Conservation (phyloP, 345 rosid genomes). For the Rhizophora apiculata region DNA sequence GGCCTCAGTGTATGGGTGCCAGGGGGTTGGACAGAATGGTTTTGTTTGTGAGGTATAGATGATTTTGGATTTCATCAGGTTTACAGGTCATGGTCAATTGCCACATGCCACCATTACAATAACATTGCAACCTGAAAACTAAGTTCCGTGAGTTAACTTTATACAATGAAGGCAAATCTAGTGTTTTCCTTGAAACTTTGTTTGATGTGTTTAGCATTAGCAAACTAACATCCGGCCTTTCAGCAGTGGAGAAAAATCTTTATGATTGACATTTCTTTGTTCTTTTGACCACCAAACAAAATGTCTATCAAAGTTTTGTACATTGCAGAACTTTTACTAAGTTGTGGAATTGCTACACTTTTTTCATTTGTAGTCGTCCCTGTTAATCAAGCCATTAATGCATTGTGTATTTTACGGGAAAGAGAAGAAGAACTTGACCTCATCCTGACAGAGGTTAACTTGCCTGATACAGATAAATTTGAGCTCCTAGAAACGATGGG, state of each 20-base stretch:
- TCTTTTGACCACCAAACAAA: not conserved
- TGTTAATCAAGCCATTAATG: slow-evolving; percentile 37
- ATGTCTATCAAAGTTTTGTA: not conserved
- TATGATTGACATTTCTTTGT: not conserved
- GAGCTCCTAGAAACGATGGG: slow-evolving; percentile 44
- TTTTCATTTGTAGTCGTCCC: slow-evolving; percentile 37
- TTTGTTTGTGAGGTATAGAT: no score
- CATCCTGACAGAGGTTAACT: slow-evolving; percentile 40
- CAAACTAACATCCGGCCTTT: no score
- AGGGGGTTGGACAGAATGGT: no score
- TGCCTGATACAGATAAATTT: slow-evolving; percentile 49
- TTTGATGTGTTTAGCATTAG: no score
- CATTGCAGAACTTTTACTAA: not conserved
- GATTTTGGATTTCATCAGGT: no score
- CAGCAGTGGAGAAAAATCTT: not conserved
- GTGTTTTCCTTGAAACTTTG: no score
- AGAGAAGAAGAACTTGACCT: slow-evolving; percentile 34
- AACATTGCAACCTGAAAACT: no score
- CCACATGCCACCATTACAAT: no score
- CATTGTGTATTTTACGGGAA: slow-evolving; percentile 31
- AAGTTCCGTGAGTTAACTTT: no score
- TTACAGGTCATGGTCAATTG: no score
- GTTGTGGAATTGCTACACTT: not conserved
- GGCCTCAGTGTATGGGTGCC: no score
- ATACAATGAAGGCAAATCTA: no score